Percentiles rank a stretch among this genome's conserved stretches.
These are phyloP conservation scores for Anthostomella pinea DNA, from an alignment of 2,329 filamentous ascomycete species.

Conservation along the genomic window DNA sequence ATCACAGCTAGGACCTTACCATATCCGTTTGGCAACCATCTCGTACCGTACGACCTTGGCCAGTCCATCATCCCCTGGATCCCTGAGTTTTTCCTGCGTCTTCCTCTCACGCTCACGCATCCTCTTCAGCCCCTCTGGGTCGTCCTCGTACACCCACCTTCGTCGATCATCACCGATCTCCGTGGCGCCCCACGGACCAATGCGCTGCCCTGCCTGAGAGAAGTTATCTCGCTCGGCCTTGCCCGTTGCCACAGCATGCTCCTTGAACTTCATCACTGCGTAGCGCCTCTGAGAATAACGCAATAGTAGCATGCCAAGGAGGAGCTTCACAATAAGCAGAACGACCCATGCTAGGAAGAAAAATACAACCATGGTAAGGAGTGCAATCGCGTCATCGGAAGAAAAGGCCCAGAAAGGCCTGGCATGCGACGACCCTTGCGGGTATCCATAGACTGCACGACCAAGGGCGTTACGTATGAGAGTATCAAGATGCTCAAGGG, in stretches of 20 bases:
- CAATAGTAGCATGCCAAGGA: constrained; percentile 84
- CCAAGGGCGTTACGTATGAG: constrained; percentile 76
- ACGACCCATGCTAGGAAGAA: constrained; percentile 83
- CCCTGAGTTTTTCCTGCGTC: constrained; percentile 56
- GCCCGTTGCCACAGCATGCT: constrained; percentile 48
- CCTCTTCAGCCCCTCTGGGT: constrained; percentile 64
- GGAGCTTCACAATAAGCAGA: constrained; percentile 77
- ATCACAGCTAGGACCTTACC: too few relatives aligned
- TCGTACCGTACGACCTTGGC: constrained; percentile 74
- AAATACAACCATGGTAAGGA: constrained; percentile 78
- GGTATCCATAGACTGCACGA: constrained; percentile 65
- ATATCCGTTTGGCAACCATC: constrained; percentile 96
- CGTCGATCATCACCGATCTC: constrained; percentile 88
- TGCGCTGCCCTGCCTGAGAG: constrained; percentile 68
- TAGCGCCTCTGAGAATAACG: constrained; percentile 78
- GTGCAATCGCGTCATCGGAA: constrained; percentile 71
- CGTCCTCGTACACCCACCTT: constrained; percentile 83
- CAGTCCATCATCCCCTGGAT: constrained; percentile 48
- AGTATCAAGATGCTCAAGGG: constrained; percentile 74
- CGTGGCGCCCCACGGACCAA: constrained; percentile 80
- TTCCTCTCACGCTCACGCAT: constrained; percentile 62
- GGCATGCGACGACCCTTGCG: constrained; percentile 38
- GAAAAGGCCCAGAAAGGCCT: constrained; percentile 55
- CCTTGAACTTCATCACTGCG: constrained; percentile 71
- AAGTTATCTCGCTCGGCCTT: constrained; percentile 52